These are phyloP conservation scores for Aegilops bicornis DNA, from an alignment of 176 grass and related monocot species.

Conservation along the genomic window DNA sequence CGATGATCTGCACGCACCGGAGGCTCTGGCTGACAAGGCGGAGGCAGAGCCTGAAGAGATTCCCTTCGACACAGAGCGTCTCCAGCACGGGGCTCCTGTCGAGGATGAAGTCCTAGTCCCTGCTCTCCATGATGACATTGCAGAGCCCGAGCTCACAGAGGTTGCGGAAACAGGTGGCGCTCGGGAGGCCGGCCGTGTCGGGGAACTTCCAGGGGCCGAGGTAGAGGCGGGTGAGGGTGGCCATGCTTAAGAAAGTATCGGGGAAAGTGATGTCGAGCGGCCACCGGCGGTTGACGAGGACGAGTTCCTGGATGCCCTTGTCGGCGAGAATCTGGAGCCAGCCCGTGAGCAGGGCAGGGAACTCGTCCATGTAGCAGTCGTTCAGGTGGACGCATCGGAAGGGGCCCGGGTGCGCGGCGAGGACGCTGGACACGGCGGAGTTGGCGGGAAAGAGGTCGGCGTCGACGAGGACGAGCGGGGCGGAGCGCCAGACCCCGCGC, in stretches of 20 bases:
- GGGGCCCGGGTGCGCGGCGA: not conserved
- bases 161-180: not conserved
- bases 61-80: not conserved
- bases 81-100: constrained; percentile 11
- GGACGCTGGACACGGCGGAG: constrained; percentile 7
- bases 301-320: not conserved
- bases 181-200: not conserved
- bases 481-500: constrained; percentile 2
- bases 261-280: not conserved
- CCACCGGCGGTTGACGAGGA: not conserved
- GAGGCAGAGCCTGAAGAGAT: not conserved
- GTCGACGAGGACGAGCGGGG: not conserved
- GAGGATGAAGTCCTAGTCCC: constrained; percentile 5
- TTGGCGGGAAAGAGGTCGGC: not conserved
- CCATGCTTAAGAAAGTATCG: not conserved
- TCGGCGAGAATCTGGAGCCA: constrained; percentile 5
- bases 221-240: constrained; percentile 5
- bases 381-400: not conserved
- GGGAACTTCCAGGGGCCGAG: not conserved
- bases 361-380: not conserved
- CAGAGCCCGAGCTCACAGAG: constrained; percentile 3
- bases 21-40: not conserved
- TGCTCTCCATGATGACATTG: not conserved
- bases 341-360: not conserved
- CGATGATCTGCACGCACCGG: not conserved